A percentile compares a stretch with the other conserved stretches of the same genome.
These are phyloP conservation scores for Xerocomellus dryophilus DNA, from an alignment of 768 basidiomycete species.

Conservation along the genomic window DNA sequence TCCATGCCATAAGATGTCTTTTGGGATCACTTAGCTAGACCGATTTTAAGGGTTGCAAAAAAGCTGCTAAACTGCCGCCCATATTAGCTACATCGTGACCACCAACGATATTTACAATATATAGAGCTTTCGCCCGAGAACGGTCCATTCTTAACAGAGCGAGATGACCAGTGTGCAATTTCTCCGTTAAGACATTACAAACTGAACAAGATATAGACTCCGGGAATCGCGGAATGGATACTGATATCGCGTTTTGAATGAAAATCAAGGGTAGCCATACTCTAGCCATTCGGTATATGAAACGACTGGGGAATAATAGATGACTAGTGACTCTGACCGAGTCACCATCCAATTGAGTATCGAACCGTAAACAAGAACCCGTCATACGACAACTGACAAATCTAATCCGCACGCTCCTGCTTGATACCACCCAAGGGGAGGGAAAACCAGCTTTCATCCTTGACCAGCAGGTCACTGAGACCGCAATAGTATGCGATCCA, in stretches of 20 bases:
- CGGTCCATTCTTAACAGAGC: neutral
- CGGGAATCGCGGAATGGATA: neutral
- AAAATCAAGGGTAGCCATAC: neutral
- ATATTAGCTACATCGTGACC: too few relatives aligned
- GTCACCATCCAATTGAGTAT: conserved; percentile 1
- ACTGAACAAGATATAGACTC: neutral
- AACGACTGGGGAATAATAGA: conserved; percentile 12
- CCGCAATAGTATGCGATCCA: conserved; percentile 47
- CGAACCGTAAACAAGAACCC: conserved; percentile 1
- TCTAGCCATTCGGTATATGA: neutral
- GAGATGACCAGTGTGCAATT: neutral
- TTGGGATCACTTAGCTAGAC: too few relatives aligned
- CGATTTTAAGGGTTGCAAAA: too few relatives aligned
- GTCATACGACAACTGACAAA: neutral
- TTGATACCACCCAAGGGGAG: conserved; percentile 38
- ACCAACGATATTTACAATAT: neutral
- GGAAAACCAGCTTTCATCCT: conserved; percentile 37
- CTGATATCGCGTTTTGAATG: neutral
- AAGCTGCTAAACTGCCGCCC: too few relatives aligned
- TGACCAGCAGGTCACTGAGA: conserved; percentile 40
- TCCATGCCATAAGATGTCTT: too few relatives aligned
- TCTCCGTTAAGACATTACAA: neutral
- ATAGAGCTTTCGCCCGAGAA: neutral
- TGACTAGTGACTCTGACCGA: neutral
- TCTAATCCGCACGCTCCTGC: conserved; percentile 4